phyloP scores from a whole-genome alignment of 1,284 basidiomycete genomes.

The Fomitopsis betulina region DNA sequence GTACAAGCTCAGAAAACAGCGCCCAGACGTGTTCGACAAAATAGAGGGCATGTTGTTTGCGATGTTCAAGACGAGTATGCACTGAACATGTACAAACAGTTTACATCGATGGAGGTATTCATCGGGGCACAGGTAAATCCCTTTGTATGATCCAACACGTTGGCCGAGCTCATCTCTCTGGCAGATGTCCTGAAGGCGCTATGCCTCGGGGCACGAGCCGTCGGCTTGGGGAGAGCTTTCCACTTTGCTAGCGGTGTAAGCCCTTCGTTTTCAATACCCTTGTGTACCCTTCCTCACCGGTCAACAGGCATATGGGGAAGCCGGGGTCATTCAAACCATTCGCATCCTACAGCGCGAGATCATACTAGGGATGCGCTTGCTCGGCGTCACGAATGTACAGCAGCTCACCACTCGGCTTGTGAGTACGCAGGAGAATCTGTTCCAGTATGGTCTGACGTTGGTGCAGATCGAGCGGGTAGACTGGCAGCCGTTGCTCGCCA shows the following conservation, averaged over 20 bases:
- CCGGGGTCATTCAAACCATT: constrained; percentile 74
- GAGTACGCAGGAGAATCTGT: not conserved
- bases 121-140: constrained; percentile 68
- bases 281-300: not conserved
- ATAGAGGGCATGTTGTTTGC: constrained; percentile 46
- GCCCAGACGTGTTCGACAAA: constrained; percentile 74
- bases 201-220: constrained; percentile 86
- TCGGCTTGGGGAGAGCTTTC: constrained; percentile 87
- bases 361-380: constrained; percentile 69
- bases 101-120: constrained; percentile 86
- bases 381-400: constrained; percentile 69
- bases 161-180: not conserved
- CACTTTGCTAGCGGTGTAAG: constrained; percentile 84
- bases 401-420: constrained; percentile 83
- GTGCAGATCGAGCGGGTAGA: constrained; percentile 58
- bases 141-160: not conserved
- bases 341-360: constrained; percentile 82
- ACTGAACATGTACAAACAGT: constrained; percentile 36
- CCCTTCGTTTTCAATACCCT: not conserved
- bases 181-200: constrained; percentile 88
- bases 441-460: constrained; percentile 44
- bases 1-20: constrained; percentile 63
- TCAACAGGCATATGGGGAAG: constrained; percentile 72
- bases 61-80: not conserved
- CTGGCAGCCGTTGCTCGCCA: constrained; percentile 50